Evolutionary conservation across 441 rosid genomes (phyloP).

Genomic region (Gossypium gossypioides): DNA sequence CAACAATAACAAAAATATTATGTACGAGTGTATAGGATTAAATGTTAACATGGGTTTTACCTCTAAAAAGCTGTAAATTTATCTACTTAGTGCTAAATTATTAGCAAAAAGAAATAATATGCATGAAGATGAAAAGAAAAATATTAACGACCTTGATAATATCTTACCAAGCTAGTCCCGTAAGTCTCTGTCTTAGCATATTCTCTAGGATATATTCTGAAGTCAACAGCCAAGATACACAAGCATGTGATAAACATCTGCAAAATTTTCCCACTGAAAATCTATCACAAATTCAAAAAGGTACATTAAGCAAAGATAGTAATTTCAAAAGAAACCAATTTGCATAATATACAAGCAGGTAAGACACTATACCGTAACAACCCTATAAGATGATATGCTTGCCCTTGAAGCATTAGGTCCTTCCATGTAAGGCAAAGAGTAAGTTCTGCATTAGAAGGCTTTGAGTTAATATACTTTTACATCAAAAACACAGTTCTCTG

Average conservation of each 20-base stretch:
- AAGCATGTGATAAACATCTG: too few relatives aligned
- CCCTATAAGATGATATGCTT: conserved; percentile 57
- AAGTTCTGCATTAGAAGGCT: conserved; percentile 25
- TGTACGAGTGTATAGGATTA: not conserved
- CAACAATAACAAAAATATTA: not conserved
- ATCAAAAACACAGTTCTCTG: not conserved
- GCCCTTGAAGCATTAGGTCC: conserved; percentile 39
- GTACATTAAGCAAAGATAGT: conserved; percentile 1
- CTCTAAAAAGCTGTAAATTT: not conserved
- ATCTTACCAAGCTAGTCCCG: conserved; percentile 71
- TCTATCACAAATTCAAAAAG: not conserved
- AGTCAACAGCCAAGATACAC: conserved; percentile 53
- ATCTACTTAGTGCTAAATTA: not conserved
- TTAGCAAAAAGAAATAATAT: not conserved
- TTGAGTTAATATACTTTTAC: conserved; percentile 8
- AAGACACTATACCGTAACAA: conserved; percentile 43
- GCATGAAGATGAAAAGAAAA: not conserved
- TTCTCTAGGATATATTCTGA: conserved; percentile 76
- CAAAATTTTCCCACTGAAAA: not conserved
- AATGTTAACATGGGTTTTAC: not conserved
- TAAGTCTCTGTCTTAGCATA: conserved; percentile 84
- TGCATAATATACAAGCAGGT: not conserved
- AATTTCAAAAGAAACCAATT: not conserved
- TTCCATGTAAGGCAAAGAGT: conserved; percentile 29
- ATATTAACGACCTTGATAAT: not conserved